Conservation (phyloP, 2,329 filamentous ascomycete genomes). For the Pezicula radicicola region DNA sequence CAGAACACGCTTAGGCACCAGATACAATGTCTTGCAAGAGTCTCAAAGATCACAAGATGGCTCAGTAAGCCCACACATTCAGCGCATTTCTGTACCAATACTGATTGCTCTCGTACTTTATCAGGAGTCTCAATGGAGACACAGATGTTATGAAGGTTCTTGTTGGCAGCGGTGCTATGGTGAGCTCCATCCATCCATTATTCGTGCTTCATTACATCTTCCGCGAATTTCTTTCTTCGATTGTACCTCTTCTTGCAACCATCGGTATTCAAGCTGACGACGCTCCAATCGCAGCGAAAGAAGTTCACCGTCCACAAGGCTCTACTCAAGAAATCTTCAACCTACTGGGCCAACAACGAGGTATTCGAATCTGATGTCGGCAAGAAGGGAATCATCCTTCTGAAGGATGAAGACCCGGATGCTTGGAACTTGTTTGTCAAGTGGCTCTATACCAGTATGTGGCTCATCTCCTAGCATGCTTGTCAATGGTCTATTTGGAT, state of each 20-base stretch:
- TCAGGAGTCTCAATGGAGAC: neutral
- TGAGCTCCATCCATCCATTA: no score
- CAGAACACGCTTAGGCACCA: no score
- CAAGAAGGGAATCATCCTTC: constrained; percentile 7
- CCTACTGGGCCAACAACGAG: constrained; percentile 7
- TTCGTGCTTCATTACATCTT: no score
- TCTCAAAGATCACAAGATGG: constrained; percentile 10
- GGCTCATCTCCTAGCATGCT: neutral
- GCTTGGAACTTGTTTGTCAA: constrained; percentile 11
- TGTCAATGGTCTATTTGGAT: no score
- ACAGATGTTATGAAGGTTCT: neutral
- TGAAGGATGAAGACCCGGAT: constrained; percentile 8
- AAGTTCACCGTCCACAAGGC: constrained; percentile 11
- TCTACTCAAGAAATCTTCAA: constrained; percentile 9
- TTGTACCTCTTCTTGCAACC: neutral
- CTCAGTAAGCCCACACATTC: neutral
- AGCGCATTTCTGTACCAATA: no score
- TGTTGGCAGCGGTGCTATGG: constrained; percentile 1
- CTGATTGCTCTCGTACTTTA: no score
- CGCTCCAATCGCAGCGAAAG: constrained; percentile 1
- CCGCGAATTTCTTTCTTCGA: no score
- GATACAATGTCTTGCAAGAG: constrained; percentile 11
- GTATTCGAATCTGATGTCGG: constrained; percentile 3
- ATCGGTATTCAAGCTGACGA: no score
- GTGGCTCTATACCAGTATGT: constrained; percentile 8